Percentiles rank a stretch among this genome's conserved stretches.
Conservation (phyloP, 805 yeast genomes). For the Clavispora vitiphila region DNA sequence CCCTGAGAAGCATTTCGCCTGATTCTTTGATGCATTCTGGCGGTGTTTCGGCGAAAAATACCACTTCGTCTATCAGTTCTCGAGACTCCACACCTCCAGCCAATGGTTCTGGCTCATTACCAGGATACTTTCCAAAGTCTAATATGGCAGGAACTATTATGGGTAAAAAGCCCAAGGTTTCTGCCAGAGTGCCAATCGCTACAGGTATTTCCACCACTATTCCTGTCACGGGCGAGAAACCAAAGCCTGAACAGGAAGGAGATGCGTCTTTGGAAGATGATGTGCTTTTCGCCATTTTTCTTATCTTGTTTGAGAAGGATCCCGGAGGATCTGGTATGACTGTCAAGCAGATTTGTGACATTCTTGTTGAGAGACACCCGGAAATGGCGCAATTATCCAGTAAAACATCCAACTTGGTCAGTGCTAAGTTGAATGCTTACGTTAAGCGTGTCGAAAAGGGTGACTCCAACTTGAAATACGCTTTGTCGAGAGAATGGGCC, state of each 20-base stretch:
- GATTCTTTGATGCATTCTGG: constrained; percentile 37
- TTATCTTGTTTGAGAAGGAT: constrained; percentile 65
- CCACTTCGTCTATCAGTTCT: constrained; percentile 21
- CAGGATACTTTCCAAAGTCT: constrained; percentile 6
- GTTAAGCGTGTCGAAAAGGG: constrained; percentile 84
- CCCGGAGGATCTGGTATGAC: constrained; percentile 75
- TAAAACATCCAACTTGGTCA: constrained; percentile 73
- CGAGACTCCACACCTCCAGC: constrained; percentile 30
- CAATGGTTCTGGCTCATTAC: background rate
- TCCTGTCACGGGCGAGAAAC: constrained; percentile 66
- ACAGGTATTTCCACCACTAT: constrained; percentile 74
- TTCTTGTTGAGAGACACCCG: constrained; percentile 68
- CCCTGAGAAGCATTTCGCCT: constrained; percentile 39
- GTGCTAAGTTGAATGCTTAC: constrained; percentile 80
- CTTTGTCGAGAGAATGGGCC: constrained; percentile 84
- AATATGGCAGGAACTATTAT: constrained; percentile 8
- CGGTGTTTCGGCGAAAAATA: constrained; percentile 10
- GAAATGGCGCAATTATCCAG: constrained; percentile 79
- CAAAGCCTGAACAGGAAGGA: constrained; percentile 65
- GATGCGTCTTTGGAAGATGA: constrained; percentile 64
- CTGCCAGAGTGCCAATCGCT: constrained; percentile 50
- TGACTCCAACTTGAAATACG: constrained; percentile 65
- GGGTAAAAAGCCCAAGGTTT: constrained; percentile 28
- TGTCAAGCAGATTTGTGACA: constrained; percentile 83
- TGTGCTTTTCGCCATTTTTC: constrained; percentile 70